Evolutionary conservation across 2,329 filamentous ascomycete species (phyloP).

Genomic region (Pseudopyrenochaeta lycopersici): DNA sequence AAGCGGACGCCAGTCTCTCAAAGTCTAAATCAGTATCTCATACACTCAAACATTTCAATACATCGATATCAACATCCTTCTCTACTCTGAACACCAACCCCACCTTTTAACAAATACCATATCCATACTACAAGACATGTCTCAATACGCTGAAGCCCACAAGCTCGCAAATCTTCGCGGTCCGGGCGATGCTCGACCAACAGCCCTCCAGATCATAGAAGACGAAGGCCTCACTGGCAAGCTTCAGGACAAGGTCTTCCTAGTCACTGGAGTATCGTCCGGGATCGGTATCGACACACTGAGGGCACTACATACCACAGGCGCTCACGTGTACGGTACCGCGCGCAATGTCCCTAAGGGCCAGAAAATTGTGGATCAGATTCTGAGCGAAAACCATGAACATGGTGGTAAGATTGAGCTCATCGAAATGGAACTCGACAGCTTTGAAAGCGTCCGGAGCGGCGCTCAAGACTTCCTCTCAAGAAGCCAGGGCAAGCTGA

Average conservation of each 20-base stretch:
- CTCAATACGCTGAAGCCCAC: neutral
- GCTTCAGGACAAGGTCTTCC: slow-evolving; percentile 35
- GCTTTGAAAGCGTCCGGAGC: slow-evolving; percentile 17
- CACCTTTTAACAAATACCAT: too few relatives aligned
- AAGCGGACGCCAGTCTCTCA: too few relatives aligned
- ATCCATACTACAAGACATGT: neutral
- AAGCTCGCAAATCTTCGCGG: neutral
- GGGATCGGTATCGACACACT: slow-evolving; percentile 39
- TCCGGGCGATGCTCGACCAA: slow-evolving; percentile 41
- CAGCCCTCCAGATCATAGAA: slow-evolving; percentile 49
- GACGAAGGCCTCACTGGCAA: slow-evolving; percentile 47
- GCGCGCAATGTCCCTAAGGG: slow-evolving; percentile 50
- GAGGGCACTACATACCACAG: slow-evolving; percentile 55
- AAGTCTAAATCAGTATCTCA: too few relatives aligned
- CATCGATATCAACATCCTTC: too few relatives aligned
- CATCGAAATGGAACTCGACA: slow-evolving; percentile 26
- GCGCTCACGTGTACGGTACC: slow-evolving; percentile 56
- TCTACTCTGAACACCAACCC: too few relatives aligned
- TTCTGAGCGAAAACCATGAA: slow-evolving; percentile 3
- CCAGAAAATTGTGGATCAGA: slow-evolving; percentile 12
- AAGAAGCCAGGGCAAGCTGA: slow-evolving; percentile 10
- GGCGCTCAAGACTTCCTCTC: slow-evolving; percentile 9
- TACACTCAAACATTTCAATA: too few relatives aligned
- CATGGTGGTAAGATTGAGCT: slow-evolving; percentile 14
- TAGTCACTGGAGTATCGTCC: slow-evolving; percentile 36